Conservation (phyloP, 2,329 filamentous ascomycete species). For the Neonectria hederae region DNA sequence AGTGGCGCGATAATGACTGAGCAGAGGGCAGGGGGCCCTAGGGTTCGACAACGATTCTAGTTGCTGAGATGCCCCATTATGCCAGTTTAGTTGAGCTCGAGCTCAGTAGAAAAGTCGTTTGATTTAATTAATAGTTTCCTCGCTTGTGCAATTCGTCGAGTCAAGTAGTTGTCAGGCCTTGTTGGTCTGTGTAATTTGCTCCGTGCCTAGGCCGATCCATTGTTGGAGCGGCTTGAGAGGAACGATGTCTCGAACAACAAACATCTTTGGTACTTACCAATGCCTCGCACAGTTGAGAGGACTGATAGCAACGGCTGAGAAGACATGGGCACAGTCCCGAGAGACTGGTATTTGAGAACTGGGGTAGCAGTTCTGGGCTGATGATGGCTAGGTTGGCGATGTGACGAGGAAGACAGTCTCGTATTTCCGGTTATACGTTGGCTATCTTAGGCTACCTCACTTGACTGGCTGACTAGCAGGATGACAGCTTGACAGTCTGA, state of each 20-base stretch:
- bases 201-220: not conserved
- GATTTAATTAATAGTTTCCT: not conserved
- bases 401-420: slow-evolving; percentile 2
- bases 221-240: not conserved
- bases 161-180: not conserved
- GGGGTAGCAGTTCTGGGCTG: slow-evolving; percentile 7
- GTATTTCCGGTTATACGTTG: not conserved
- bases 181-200: not conserved
- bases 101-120: not conserved
- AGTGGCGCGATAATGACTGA: slow-evolving; percentile 27
- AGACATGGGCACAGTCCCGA: not conserved
- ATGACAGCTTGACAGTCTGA: not conserved
- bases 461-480: not conserved
- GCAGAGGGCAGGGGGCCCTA: slow-evolving; percentile 11
- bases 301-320: not conserved
- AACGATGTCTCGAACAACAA: not conserved
- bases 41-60: slow-evolving; percentile 13
- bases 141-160: not conserved
- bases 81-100: not conserved
- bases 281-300: not conserved
- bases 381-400: slow-evolving; percentile 9
- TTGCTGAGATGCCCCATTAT: slow-evolving; percentile 3
- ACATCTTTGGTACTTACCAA: slow-evolving; percentile 4
- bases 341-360: not conserved
- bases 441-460: no score